These are phyloP conservation scores for Raddia guianensis DNA, from an alignment of 176 grass and related monocot species.

Conservation along the genomic window DNA sequence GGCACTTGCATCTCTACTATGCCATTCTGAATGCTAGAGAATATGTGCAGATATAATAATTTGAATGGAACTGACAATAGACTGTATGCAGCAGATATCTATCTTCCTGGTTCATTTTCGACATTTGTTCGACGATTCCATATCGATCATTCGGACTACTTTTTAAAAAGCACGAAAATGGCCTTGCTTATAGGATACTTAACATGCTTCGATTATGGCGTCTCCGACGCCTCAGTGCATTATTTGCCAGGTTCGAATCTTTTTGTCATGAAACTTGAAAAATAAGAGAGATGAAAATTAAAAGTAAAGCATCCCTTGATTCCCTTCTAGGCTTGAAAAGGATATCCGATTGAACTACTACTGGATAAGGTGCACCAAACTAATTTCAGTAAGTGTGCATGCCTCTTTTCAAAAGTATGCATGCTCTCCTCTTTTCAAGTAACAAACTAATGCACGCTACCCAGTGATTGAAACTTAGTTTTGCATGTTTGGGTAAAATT, in stretches of 20 bases:
- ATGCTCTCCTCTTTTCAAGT: constrained; percentile 11
- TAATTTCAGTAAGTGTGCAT: constrained; percentile 65
- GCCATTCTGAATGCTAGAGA: constrained; percentile 18
- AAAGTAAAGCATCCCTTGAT: constrained; percentile 15
- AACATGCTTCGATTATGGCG: constrained; percentile 85
- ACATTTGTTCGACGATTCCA: constrained; percentile 80
- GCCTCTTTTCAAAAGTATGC: constrained; percentile 5
- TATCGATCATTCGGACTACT: constrained; percentile 62
- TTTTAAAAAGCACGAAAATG: constrained; percentile 65
- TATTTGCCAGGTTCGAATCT: constrained; percentile 71
- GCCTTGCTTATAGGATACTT: constrained; percentile 66
- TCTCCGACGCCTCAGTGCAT: constrained; percentile 70
- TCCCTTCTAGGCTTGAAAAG: constrained; percentile 82
- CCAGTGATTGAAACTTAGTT: constrained; percentile 28
- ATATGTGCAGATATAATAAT: constrained; percentile 18
- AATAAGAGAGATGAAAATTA: constrained; percentile 36
- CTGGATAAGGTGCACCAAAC: constrained; percentile 85
- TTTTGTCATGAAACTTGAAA: constrained; percentile 19
- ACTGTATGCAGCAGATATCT: constrained; percentile 71
- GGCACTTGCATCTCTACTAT: constrained; percentile 16
- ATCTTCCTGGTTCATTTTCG: constrained; percentile 79
- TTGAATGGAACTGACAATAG: constrained; percentile 18
- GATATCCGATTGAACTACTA: constrained; percentile 85
- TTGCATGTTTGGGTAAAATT: background rate
- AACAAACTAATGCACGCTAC: constrained; percentile 8